Base-by-base conservation (phyloP, 2,329 filamentous ascomycete genomes). In the Penicillium sumatraense region DNA sequence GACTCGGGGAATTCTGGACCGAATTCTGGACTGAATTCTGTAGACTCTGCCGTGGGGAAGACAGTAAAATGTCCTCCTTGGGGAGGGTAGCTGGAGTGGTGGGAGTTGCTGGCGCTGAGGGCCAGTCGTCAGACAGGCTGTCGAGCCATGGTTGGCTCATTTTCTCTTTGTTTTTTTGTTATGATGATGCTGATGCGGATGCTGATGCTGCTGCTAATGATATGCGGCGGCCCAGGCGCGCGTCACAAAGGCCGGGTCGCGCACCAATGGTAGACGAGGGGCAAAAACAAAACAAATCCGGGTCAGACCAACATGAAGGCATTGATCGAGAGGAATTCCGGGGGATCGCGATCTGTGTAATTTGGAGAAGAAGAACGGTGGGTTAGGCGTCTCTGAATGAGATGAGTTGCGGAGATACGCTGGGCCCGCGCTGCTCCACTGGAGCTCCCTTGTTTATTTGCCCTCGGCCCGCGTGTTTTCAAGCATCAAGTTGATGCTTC, bases 91-190 rank as follows among this genome's bases (percentile, higher is more conserved):
- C 53, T 9, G 70, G 69, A 36, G 65, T 71, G 44, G 68, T 72
- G 16, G 74, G 75, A 18, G 73, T 73, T 29, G 60, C 66, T 55
- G 70, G 73, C 53, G 70, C 65, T 14, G 73, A 72, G 7, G 72
- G 68, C 75, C 75, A 78, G 66, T 78, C 75, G 57, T 78, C 75
- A 14, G 73, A 74, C 11, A 78, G 71, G 49, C 68, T 73, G 56
- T 77, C 73, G 42, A 78, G 73, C 75, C 75, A 78, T 67, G 75
- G 75, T 64, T 74, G 58, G 57, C 65, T 63, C 70, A 73, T 73
- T 60, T 61, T 70, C 54, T 68, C 53, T 44, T 21, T 51, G 40
- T 48, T 57, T n/a, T n/a, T n/a, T 60, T 64, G 58, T 64, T 65
- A 48, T 58, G 53, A 61, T 63, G 52, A 46, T 48, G 40, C n/a